A percentile compares a stretch with the other conserved stretches of the same genome.
Evolutionary conservation across 495 filamentous ascomycete species (phyloP).

Genomic region (Bacidia gigantensis): DNA sequence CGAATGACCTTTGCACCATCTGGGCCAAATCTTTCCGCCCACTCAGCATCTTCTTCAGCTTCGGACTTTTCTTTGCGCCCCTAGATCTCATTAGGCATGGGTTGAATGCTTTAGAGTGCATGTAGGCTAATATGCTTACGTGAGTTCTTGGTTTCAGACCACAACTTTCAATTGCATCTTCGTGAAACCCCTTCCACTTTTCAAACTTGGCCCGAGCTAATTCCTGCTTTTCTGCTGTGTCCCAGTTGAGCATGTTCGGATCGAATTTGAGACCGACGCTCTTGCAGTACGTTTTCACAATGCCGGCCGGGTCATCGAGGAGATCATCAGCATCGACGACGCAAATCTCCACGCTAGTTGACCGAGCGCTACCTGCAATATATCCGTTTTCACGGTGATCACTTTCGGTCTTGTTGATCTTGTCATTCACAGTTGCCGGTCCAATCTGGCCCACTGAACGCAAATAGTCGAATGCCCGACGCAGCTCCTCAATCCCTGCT

Average conservation of each 20-base stretch:
- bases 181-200: slow-evolving; percentile 95
- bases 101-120: neutral
- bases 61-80: slow-evolving; percentile 45
- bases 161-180: slow-evolving; percentile 74
- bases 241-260: slow-evolving; percentile 70
- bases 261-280: slow-evolving; percentile 60
- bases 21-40: slow-evolving; percentile 69
- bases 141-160: slow-evolving; percentile 54
- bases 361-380: slow-evolving; percentile 16
- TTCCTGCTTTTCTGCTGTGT: slow-evolving; percentile 50
- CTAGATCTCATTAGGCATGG: slow-evolving; percentile 19
- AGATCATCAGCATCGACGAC: slow-evolving; percentile 94
- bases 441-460: slow-evolving; percentile 45
- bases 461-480: slow-evolving; percentile 73
- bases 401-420: slow-evolving; percentile 3
- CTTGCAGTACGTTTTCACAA: slow-evolving; percentile 64
- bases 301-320: slow-evolving; percentile 61
- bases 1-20: slow-evolving; percentile 63
- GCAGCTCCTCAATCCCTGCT: slow-evolving; percentile 80
- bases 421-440: slow-evolving; percentile 37
- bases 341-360: slow-evolving; percentile 58
- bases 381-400: slow-evolving; percentile 20
- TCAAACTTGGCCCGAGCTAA: slow-evolving; percentile 59
- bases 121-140: slow-evolving; percentile 41
- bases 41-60: slow-evolving; percentile 63